Conservation (phyloP, 192 early-diverging fungal species). For the Coemansia sp. region DNA sequence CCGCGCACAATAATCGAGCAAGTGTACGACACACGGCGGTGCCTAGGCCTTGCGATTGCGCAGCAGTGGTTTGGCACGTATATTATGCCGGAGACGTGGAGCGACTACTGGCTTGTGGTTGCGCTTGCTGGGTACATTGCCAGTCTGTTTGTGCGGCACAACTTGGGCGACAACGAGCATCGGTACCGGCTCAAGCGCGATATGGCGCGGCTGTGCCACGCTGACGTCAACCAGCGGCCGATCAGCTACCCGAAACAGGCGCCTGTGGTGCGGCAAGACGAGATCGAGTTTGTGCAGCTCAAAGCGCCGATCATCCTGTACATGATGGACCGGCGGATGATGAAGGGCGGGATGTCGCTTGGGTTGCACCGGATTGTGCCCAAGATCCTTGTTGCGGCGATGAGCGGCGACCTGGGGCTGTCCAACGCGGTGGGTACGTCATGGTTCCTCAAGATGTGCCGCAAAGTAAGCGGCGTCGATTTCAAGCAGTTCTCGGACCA, state of each 20-base stretch:
- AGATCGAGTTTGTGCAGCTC: slow-evolving; percentile 75
- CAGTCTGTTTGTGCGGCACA: slow-evolving; percentile 73
- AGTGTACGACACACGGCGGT: slow-evolving; percentile 76
- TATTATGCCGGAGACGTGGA: slow-evolving; percentile 69
- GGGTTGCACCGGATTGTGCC: slow-evolving; percentile 78
- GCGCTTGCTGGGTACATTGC: slow-evolving; percentile 81
- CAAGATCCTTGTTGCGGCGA: slow-evolving; percentile 75
- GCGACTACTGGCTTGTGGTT: slow-evolving; percentile 87
- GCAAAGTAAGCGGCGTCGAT: slow-evolving; percentile 86
- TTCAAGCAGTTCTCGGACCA: slow-evolving; percentile 84
- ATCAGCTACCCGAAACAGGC: slow-evolving; percentile 69
- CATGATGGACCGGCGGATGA: slow-evolving; percentile 88
- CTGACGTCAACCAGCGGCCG: slow-evolving; percentile 88
- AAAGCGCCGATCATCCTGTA: slow-evolving; percentile 89
- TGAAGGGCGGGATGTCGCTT: slow-evolving; percentile 71
- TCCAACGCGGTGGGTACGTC: slow-evolving; percentile 66
- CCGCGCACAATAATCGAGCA: slow-evolving; percentile 82
- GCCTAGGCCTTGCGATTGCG: slow-evolving; percentile 71
- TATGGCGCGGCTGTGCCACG: slow-evolving; percentile 74
- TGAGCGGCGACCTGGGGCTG: slow-evolving; percentile 64
- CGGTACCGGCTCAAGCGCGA: slow-evolving; percentile 80
- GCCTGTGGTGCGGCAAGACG: slow-evolving; percentile 59
- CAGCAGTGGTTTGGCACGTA: slow-evolving; percentile 97
- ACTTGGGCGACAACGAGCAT: slow-evolving; percentile 89
- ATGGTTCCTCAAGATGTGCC: slow-evolving; percentile 78